Base-by-base conservation (phyloP, 2,329 filamentous ascomycete species). In the Aureobasidium sp. region DNA sequence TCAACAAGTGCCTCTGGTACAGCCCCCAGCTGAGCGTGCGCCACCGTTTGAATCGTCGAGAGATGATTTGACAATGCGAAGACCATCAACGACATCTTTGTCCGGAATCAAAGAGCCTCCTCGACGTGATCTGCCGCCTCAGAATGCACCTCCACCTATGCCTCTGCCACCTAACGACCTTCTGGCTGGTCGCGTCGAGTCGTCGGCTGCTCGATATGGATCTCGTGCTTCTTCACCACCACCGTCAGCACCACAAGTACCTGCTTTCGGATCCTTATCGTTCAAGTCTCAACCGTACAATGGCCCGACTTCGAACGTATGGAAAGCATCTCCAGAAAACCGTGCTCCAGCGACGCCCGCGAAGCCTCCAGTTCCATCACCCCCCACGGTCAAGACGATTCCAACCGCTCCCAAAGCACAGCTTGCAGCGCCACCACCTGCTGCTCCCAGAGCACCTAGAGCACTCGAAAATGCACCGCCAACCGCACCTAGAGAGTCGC, bases 211-310 rank as follows among this genome's bases (percentile, higher is more conserved):
- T 65, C 73, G 77, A 44, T 79, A 79, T 68, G 75, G 73, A 43
- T 75, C 76, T 52, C 76, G 78, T 60, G 72, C 75, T n/a, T 73
- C 74, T 56, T 81, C 80, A 20, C 81, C 81, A 12, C 80, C 81
- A 41, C 81, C 80, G 32, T 79, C 81, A 64, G 80, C 81, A 29
- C 79, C 79, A 17, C 75, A 78, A 59, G 81, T 84, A 15, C 82
- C 82, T 29, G 81, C 81, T n/a, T 84, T 84, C 70, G 79, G 79
- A 32, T 78, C 77, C 61, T 70, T 76, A 41, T 61, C 63, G 2
- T 63, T 64, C 57, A 64, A 62, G 41, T 60, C 63, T 17, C 37
- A 63, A 12, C 41, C 56, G 5, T 63, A 62, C 39, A 64, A 53
- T 41, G 63, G 59, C n/a, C 59, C 66, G 9, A 67, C 67, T n/a